These are phyloP conservation scores for Cladophialophora yegresii DNA, from an alignment of 2,329 filamentous ascomycete genomes.

Conservation along the genomic window DNA sequence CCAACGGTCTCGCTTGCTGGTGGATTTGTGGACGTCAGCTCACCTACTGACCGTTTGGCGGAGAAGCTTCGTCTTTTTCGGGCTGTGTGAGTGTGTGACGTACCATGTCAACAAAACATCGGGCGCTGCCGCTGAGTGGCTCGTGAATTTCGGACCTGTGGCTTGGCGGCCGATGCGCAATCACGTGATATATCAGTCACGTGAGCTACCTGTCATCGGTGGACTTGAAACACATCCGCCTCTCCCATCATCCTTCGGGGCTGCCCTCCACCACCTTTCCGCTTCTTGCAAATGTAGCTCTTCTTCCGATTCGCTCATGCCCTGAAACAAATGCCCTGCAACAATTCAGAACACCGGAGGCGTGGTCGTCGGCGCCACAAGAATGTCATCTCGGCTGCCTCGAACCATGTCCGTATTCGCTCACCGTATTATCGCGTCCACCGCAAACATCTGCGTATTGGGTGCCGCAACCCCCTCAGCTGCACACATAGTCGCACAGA, in stretches of 20 bases:
- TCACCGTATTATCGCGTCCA: background rate
- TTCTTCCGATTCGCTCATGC: background rate
- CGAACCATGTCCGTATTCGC: background rate
- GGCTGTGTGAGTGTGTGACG: conserved; percentile 1
- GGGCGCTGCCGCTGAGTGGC: background rate
- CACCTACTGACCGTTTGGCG: conserved; percentile 8
- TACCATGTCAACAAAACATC: conserved; percentile 12
- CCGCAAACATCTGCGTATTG: too few relatives aligned
- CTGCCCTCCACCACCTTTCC: background rate
- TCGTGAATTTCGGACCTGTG: background rate
- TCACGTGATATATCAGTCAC: conserved; percentile 10
- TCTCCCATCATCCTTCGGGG: background rate
- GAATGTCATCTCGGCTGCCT: background rate
- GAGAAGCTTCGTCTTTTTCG: conserved; percentile 14
- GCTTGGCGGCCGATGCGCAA: conserved; percentile 3
- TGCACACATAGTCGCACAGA: background rate
- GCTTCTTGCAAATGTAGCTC: background rate
- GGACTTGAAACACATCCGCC: background rate
- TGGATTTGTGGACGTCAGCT: conserved; percentile 8
- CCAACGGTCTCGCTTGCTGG: conserved; percentile 1
- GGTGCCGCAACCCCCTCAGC: background rate
- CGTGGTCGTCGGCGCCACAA: background rate
- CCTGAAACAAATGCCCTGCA: background rate
- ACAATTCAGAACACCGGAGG: background rate
- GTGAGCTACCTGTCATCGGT: background rate